Conservation (phyloP, 768 basidiomycete genomes). For the Boletus eberwhitei region DNA sequence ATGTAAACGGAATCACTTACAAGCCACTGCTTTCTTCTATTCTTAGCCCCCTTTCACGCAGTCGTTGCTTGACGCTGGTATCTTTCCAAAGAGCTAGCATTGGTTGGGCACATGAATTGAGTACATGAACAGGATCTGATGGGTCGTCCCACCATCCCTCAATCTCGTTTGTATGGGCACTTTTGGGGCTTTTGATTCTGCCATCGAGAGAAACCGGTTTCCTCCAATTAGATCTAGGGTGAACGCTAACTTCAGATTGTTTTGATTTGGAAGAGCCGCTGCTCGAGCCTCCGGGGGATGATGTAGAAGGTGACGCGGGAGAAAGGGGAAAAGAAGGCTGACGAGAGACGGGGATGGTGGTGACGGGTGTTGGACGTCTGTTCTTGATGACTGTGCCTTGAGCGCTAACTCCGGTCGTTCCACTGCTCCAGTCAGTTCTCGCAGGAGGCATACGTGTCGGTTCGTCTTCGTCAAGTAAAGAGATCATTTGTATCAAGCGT, state of each 20-base stretch:
- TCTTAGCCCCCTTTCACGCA: conserved; percentile 64
- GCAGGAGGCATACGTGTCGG: conserved; percentile 51
- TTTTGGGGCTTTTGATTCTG: conserved; percentile 65
- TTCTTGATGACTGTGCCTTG: conserved; percentile 27
- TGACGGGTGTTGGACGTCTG: conserved; percentile 43
- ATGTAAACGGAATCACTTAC: conserved; percentile 44
- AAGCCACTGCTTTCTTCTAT: conserved; percentile 84
- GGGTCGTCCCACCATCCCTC: conserved; percentile 87
- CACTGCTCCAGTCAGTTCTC: conserved; percentile 38
- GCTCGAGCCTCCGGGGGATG: conserved; percentile 29
- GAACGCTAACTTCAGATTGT: conserved; percentile 55
- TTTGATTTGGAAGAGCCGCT: conserved; percentile 36
- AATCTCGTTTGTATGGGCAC: conserved; percentile 65
- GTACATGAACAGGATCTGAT: conserved; percentile 71
- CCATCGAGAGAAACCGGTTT: conserved; percentile 58
- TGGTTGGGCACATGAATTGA: conserved; percentile 57
- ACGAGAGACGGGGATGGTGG: conserved; percentile 30
- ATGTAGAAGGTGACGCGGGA: conserved; percentile 26
- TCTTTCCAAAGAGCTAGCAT: conserved; percentile 81
- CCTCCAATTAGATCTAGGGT: conserved; percentile 66
- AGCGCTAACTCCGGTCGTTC: conserved; percentile 16
- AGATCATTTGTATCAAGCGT: conserved; percentile 61
- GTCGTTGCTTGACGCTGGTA: conserved; percentile 55
- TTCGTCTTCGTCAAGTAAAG: conserved; percentile 65
- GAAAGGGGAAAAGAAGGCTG: conserved; percentile 24